A percentile compares a stretch with the other conserved stretches of the same genome.
Conservation (phyloP, 768 basidiomycete genomes). For the Tricholoma furcatifolium region DNA sequence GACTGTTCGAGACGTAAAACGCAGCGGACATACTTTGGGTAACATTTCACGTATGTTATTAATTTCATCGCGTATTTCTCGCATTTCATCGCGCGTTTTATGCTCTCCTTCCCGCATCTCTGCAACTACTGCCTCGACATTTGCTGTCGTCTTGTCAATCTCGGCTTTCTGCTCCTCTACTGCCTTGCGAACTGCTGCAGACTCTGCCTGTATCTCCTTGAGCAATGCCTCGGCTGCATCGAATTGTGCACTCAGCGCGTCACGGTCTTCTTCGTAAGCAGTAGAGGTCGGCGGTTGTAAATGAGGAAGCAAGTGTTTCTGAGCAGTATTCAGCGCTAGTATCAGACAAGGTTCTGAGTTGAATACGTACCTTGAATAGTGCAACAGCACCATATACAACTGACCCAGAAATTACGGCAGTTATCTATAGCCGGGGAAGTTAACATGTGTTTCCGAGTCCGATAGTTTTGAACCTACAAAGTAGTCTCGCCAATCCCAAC, state of each 20-base stretch:
- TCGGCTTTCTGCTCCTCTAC: constrained; percentile 76
- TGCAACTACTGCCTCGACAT: constrained; percentile 69
- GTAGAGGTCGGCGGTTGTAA: constrained; percentile 85
- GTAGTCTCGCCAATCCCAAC: constrained; percentile 96
- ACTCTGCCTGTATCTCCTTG: constrained; percentile 77
- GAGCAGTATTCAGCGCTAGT: constrained; percentile 6
- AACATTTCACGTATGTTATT: constrained; percentile 89
- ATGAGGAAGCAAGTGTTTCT: constrained; percentile 93
- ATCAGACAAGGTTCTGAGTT: background rate
- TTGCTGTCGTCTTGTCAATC: constrained; percentile 68
- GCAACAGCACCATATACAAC: constrained; percentile 78
- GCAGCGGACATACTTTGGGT: constrained; percentile 68
- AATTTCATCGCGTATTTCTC: constrained; percentile 89
- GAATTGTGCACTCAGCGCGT: constrained; percentile 84
- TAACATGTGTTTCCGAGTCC: constrained; percentile 21
- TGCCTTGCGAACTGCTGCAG: constrained; percentile 64
- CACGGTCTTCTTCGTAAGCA: constrained; percentile 86
- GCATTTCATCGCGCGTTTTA: constrained; percentile 83
- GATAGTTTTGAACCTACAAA: constrained; percentile 58
- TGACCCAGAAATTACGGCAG: constrained; percentile 86
- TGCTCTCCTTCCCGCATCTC: constrained; percentile 79
- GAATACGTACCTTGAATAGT: constrained; percentile 64
- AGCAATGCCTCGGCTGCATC: constrained; percentile 83
- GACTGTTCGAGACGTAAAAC: constrained; percentile 1
- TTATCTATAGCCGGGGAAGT: constrained; percentile 59